Base-by-base conservation (phyloP, 768 basidiomycete species). In the Boletus rubropictus region DNA sequence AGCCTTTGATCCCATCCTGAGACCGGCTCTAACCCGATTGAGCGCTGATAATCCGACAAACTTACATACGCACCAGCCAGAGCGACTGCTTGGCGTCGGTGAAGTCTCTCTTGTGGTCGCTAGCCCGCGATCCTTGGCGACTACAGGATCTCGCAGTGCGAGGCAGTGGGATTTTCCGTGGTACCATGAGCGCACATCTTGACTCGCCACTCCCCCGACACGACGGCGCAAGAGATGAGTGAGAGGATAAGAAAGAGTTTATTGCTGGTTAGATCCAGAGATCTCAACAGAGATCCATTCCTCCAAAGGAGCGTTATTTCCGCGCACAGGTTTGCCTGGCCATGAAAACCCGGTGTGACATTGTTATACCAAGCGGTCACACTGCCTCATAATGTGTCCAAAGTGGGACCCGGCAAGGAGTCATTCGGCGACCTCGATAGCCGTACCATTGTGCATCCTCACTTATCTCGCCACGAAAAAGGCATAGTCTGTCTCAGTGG, bases 281-380 rank as follows among this genome's bases (percentile, higher is more conserved):
- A 61, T 63, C 51, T 44, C 25, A 40, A 15, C 32, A 6, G 29
- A 46, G 17, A 47, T 41, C 24, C 24, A 3, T 52, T 29, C 50
- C 35, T 40, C 57, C 61, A 51, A 51, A 14, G 17, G 24, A 31
- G 42, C 46, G 51, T 52, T 55, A 54, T 59, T 52, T 53, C 50
- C 44, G 48, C 44, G 37, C 67, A 67, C 67, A 58, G 65, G 66
- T 61, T 63, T 67, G 29, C 0, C 33, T 40, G 27, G 11, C 46
- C 40, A 56, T 46, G 51, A 61, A 52, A 14, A 3, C 4, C 67
- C 64, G 65, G 51, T 11, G 63, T 66, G 66, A 63, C 56, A 39
- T 11, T 0, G 4, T 25, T 8, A 7, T 21, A 22, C 18, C 20
- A 37, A 17, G n/a, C n/a, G 10, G 63, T 63, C 52, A 63, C 58